Conservation (phyloP, 2,329 filamentous ascomycete species). For the Taxawa tesnikishii region DNA sequence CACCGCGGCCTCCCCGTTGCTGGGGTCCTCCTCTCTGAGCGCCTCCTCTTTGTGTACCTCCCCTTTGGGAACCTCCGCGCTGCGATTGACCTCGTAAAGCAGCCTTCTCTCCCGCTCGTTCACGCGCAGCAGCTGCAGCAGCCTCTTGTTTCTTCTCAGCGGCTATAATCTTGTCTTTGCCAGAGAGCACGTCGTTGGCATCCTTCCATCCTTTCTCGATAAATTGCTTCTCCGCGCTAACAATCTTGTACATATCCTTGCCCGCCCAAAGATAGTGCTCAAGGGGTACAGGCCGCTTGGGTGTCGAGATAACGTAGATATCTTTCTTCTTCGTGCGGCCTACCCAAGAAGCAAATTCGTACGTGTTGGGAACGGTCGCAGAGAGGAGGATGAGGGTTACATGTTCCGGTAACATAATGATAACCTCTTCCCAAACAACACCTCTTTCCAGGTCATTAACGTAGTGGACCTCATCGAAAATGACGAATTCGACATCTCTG, state of each 20-base stretch:
- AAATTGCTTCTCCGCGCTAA: constrained; percentile 84
- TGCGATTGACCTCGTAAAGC: constrained; percentile 35
- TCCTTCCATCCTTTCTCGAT: constrained; percentile 91
- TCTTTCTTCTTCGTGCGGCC: constrained; percentile 96
- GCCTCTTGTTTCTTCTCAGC: constrained; percentile 31
- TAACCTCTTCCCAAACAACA: constrained; percentile 98
- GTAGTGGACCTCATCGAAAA: constrained; percentile 98
- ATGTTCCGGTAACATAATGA: constrained; percentile 97
- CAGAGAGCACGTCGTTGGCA: constrained; percentile 69
- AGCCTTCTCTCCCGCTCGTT: too few relatives aligned
- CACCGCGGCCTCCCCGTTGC: constrained; percentile 37
- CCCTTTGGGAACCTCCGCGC: constrained; percentile 39
- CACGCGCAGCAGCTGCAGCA: constrained; percentile 36
- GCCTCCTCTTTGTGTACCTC: constrained; percentile 33
- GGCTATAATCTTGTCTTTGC: constrained; percentile 63
- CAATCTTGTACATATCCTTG: constrained; percentile 88
- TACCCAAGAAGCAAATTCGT: constrained; percentile 98
- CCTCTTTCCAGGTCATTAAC: constrained; percentile 93
- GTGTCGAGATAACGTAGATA: constrained; percentile 96
- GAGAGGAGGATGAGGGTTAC: constrained; percentile 91
- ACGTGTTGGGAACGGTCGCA: constrained; percentile 91
- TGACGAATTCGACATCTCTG: constrained; percentile 94
- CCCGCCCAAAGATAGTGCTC: constrained; percentile 96
- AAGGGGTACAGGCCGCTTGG: constrained; percentile 85
- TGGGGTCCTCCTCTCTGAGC: constrained; percentile 29